Evolutionary conservation across 1,284 basidiomycete genomes (phyloP).

Genomic region (Hemileia vastatrix): DNA sequence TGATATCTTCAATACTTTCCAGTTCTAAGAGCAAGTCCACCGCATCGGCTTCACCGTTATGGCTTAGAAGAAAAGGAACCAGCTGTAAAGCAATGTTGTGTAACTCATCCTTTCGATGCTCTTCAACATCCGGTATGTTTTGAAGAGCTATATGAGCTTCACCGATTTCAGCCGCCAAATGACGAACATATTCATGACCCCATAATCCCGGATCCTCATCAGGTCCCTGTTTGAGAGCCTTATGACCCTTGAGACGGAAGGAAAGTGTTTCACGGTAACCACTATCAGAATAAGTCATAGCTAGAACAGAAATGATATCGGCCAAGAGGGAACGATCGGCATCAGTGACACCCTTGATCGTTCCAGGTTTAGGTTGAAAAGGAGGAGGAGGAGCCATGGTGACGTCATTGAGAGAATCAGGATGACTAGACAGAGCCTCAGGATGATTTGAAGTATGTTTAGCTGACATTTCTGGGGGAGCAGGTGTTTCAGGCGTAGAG

Average conservation of each 20-base stretch:
- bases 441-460: background rate
- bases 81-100: conserved; percentile 71
- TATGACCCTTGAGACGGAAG: conserved; percentile 66
- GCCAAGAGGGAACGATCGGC: conserved; percentile 71
- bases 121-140: conserved; percentile 14
- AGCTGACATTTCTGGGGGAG: background rate
- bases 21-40: conserved; percentile 92
- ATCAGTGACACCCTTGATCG: conserved; percentile 21
- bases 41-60: conserved; percentile 97
- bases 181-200: conserved; percentile 98
- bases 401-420: background rate
- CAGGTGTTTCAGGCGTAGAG: background rate
- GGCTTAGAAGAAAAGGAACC: conserved; percentile 78
- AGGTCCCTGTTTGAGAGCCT: conserved; percentile 47
- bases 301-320: conserved; percentile 96
- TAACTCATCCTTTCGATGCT: conserved; percentile 52
- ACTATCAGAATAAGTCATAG: conserved; percentile 99
- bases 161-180: conserved; percentile 90
- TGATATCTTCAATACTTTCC: conserved; percentile 75
- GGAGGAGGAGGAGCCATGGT: conserved; percentile 1
- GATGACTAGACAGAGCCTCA: background rate
- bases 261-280: conserved; percentile 85
- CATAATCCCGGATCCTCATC: conserved; percentile 83
- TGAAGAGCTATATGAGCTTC: conserved; percentile 65
- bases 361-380: conserved; percentile 20